Percentiles rank a stretch among this genome's conserved stretches.
Evolutionary conservation across 2,329 filamentous ascomycete genomes (phyloP).

Genomic region (Thielaviopsis euricoi): DNA sequence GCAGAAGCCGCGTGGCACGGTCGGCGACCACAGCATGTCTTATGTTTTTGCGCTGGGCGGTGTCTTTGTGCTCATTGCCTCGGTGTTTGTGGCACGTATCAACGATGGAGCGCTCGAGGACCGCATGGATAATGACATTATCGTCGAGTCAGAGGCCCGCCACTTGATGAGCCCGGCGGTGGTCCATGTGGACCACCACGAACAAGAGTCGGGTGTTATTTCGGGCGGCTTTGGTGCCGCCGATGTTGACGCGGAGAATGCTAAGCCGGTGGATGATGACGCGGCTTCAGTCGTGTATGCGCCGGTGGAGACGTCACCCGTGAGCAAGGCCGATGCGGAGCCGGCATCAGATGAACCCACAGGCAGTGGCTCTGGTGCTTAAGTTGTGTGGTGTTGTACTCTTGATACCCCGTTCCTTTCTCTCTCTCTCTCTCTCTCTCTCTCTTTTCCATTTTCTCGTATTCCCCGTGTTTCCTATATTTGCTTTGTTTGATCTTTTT

Average conservation of each 20-base stretch:
- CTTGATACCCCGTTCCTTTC: background rate
- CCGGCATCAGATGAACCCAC: background rate
- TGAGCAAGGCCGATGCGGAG: background rate
- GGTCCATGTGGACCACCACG: background rate
- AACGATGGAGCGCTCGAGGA: constrained; percentile 17
- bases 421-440: background rate
- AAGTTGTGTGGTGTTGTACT: background rate
- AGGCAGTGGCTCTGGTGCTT: no score
- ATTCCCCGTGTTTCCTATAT: background rate
- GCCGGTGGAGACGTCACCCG: background rate
- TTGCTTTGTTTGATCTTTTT: background rate
- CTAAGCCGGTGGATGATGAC: background rate
- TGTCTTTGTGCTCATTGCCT: constrained; percentile 58
- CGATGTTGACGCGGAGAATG: background rate
- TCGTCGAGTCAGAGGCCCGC: background rate
- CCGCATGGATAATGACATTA: background rate
- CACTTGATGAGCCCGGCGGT: background rate
- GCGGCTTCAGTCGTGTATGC: background rate
- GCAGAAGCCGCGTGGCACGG: constrained; percentile 72
- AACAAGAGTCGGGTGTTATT: background rate
- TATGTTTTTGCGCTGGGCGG: constrained; percentile 79
- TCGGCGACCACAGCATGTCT: constrained; percentile 73
- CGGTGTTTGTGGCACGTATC: constrained; percentile 53
- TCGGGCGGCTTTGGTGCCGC: background rate
- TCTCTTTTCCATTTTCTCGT: background rate